Evolutionary conservation across 2,329 filamentous ascomycete genomes (phyloP).

Genomic region (Diplodia intermedia): DNA sequence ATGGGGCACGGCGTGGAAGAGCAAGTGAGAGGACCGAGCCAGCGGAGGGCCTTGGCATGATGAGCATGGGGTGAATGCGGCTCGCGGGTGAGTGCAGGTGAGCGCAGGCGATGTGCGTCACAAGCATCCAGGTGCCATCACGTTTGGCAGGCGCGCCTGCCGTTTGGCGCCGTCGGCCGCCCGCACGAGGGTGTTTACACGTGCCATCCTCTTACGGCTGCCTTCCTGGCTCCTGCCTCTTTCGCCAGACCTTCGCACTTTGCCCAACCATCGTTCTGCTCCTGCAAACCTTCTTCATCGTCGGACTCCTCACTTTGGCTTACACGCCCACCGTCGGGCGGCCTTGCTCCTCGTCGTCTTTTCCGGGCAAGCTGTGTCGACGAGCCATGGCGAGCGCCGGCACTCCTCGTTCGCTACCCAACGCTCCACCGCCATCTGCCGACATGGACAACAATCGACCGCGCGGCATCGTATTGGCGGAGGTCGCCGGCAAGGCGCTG

Average conservation of each 20-base stretch:
- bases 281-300: neutral
- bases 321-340: neutral
- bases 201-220: neutral
- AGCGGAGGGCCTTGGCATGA: too few species aligned
- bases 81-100: neutral
- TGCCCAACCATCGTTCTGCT: neutral
- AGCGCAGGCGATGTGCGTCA: neutral
- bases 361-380: neutral
- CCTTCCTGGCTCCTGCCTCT: neutral
- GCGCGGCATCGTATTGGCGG: neutral
- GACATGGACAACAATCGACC: neutral
- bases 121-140: neutral
- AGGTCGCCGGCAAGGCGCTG: conserved; percentile 21
- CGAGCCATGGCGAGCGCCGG: conserved; percentile 18
- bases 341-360: neutral
- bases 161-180: neutral
- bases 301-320: neutral
- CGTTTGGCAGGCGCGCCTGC: neutral
- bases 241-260: neutral
- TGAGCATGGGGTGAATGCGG: neutral
- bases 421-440: neutral
- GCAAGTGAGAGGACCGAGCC: too few species aligned
- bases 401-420: neutral
- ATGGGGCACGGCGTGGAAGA: too few species aligned
- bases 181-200: neutral